Base-by-base conservation (phyloP, 495 filamentous ascomycete genomes). In the Talaromyces stipitatus region DNA sequence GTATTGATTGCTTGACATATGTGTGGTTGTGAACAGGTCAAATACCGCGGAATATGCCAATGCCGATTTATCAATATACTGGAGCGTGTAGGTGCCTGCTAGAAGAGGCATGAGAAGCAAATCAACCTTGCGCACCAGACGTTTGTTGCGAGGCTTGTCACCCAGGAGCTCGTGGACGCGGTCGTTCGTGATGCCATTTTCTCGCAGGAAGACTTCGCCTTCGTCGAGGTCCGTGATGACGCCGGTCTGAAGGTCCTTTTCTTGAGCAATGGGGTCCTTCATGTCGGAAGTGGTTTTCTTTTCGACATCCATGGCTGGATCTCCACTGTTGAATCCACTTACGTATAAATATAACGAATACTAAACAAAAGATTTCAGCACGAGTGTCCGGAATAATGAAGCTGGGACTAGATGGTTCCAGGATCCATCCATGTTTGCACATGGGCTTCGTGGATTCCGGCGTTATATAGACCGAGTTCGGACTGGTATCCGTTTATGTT, bases 51-150 rank as follows among this genome's bases (percentile, higher is more conserved):
- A 68, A 56, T 71, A 73, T 16, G 67, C 63, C 11, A 71, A 59
- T 6, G 70, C 68, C 38, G 66, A 64, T 58, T 72, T 72, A 58
- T 72, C 70, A 55, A 72, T 72, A 41, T 72, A 72, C 50, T 72
- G 70, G 12, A 72, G 63, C 11, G 64, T 70, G 58, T 81, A 80
- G 18, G 80, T 82, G 0, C 74, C 66, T 16, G 74, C 76, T 16
- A 84, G 69, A 7, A 84, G 65, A 8, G 77, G 74, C 32, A 82
- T 61, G 27, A 84, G 69, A 3, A 70, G 66, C 6, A 75, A 65
- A 58, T 85, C 72, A 28, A 75, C 69, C 54, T 64, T 70, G 45
- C 67, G 67, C 6, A 72, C 63, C 23, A 72, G 14, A 2, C 58
- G 54, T 27, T 63, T 67, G 55, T 67, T 67, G 48, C 65, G 63